Percentiles rank a stretch among this genome's conserved stretches.
Evolutionary conservation across 2,329 filamentous ascomycete species (phyloP).

Genomic region (Mollisiaceae sp.): DNA sequence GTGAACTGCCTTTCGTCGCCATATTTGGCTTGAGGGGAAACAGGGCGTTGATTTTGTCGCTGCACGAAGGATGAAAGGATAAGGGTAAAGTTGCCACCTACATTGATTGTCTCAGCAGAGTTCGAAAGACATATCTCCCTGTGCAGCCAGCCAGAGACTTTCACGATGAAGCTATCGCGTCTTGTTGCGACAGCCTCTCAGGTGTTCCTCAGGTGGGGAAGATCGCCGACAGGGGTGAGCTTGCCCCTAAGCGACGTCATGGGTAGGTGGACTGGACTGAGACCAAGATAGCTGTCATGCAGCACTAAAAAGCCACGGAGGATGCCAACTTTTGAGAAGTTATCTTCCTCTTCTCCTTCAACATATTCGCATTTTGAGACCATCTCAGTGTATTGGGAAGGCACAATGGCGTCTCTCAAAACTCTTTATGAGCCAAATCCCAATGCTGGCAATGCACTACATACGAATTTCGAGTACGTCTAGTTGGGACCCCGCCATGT

Average conservation of each 20-base stretch:
- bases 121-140: background rate
- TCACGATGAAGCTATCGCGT: background rate
- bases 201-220: background rate
- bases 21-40: constrained; percentile 10
- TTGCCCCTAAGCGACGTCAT: constrained; percentile 28
- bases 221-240: constrained; percentile 25
- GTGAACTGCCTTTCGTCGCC: constrained; percentile 24
- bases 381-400: constrained; percentile 17
- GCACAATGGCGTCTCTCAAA: constrained; percentile 38
- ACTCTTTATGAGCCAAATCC: constrained; percentile 34
- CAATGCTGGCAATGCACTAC: constrained; percentile 31
- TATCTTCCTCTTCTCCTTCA: constrained; percentile 18
- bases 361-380: constrained; percentile 19
- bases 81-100: background rate
- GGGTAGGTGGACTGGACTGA: constrained; percentile 2
- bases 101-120: constrained; percentile 14
- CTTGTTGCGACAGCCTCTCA: background rate
- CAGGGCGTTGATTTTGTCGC: constrained; percentile 1
- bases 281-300: constrained; percentile 6
- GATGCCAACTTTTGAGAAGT: constrained; percentile 27
- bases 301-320: constrained; percentile 1
- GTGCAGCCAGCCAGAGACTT: background rate
- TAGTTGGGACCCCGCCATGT: background rate
- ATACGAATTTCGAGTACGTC: constrained; percentile 51
- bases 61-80: background rate